Base-by-base conservation (phyloP, 768 basidiomycete species). In the Xerocomus potaroensis region DNA sequence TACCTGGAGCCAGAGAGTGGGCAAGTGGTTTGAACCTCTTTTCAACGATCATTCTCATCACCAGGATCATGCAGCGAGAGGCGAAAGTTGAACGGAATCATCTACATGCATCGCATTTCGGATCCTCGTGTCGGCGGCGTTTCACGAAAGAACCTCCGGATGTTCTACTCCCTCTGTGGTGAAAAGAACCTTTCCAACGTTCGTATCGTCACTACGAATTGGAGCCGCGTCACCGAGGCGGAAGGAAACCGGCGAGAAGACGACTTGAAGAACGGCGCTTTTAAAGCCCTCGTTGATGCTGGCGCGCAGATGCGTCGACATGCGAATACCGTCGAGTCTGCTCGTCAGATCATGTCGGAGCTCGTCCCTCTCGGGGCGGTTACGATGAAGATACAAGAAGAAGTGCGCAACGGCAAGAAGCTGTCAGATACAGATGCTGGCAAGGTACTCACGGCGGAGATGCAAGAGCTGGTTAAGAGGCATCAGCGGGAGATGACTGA, bases 191-290 rank as follows among this genome's bases (percentile, higher is more conserved):
- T 77, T 12, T 47, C 57, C 34, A 75, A 71, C 41, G 72, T 78
- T n/a, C 59, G 72, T 5, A 66, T 78, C 39, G 69, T 69, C 30
- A 76, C 77, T 1, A 77, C 66, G 14, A 75, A 71, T 70, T 76
- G 75, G 75, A 65, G 59, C 16, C 53, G 64, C 24, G 63, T 71
- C 30, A 57, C 49, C 12, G 44, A 45, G 18, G 53, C 58, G 4
- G 48, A 65, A 4, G 69, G 61, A 11, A 40, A 50, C 23, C 40
- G 37, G n/a, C 60, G 71, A 12, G 68, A 43, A 38, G 31, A n/a
- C 9, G 69, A 65, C 16, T 41, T 59, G 21, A 56, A 54, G 11
- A 57, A 74, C 24, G 75, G 77, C 48, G 41, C 48, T 12, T 78
- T 76, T 61, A 73, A 75, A 27, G 60, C 66, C 1, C 72, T 68